phyloP scores from a whole-genome alignment of 179 eudicot species.

The Silene vulgaris region DNA sequence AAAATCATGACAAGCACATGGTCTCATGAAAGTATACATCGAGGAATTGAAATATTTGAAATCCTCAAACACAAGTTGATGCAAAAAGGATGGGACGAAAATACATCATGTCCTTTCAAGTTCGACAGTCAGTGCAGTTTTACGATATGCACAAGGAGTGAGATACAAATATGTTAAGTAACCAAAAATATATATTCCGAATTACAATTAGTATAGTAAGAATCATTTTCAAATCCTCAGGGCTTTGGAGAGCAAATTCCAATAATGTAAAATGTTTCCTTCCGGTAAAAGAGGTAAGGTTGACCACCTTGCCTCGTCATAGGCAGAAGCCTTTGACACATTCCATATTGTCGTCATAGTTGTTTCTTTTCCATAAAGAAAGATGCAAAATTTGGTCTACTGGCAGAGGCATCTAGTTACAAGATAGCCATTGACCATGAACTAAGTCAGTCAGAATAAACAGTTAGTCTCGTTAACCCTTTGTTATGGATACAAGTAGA shows the following conservation, averaged over 20 bases:
- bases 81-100: conserved; percentile 1
- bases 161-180: background rate
- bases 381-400: background rate
- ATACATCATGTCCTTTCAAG: background rate
- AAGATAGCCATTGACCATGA: conserved; percentile 2
- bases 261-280: no score
- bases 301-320: no score
- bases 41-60: background rate
- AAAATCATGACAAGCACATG: background rate
- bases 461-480: no score
- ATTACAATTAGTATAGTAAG: background rate
- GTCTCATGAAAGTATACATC: background rate
- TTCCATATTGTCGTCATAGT: background rate
- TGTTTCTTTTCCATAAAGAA: background rate
- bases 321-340: background rate
- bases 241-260: no score
- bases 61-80: background rate
- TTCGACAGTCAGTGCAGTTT: background rate
- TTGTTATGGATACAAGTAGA: no score
- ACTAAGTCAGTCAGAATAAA: background rate
- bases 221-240: no score
- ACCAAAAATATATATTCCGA: background rate
- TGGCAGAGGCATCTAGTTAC: background rate
- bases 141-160: background rate
- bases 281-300: no score